phyloP scores from a whole-genome alignment of 495 filamentous ascomycete species.

The Podospora tetraspora region DNA sequence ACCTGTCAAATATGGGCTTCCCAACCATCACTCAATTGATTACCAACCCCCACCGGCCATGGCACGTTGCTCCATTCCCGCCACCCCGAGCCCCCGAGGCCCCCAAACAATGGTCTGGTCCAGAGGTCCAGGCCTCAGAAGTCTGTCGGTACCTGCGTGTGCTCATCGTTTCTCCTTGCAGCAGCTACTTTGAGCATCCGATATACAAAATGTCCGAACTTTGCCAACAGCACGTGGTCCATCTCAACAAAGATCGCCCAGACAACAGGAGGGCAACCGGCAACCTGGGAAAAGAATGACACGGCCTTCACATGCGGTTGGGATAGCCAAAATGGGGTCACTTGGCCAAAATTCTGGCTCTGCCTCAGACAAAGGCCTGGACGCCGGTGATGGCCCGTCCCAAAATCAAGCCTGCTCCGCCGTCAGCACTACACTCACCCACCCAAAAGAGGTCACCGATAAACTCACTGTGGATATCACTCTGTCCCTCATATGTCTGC shows the following conservation, averaged over 20 bases:
- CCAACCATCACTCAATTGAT: not conserved
- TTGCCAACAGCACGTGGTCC: not conserved
- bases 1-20: not conserved
- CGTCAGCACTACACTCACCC: constrained; percentile 9
- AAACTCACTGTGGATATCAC: constrained; percentile 85
- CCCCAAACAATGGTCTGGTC: too few species aligned
- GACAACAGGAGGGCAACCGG: not conserved
- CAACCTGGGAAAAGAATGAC: not conserved
- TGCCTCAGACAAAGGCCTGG: constrained; percentile 44
- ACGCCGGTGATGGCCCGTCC: constrained; percentile 57
- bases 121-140: not conserved
- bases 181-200: not conserved
- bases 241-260: not conserved
- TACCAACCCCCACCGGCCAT: not conserved
- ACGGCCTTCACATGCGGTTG: not conserved
- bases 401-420: constrained; percentile 50
- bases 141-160: too few species aligned
- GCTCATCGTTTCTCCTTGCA: not conserved
- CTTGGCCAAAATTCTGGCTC: not conserved
- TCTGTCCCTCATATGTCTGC: constrained; percentile 96
- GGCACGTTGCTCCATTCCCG: not conserved
- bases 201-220: not conserved
- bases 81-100: not conserved
- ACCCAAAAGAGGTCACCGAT: not conserved
- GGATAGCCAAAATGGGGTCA: not conserved